These are phyloP conservation scores for Gaultheria prostrata DNA, from an alignment of 148 eudicot genomes.

Conservation along the genomic window DNA sequence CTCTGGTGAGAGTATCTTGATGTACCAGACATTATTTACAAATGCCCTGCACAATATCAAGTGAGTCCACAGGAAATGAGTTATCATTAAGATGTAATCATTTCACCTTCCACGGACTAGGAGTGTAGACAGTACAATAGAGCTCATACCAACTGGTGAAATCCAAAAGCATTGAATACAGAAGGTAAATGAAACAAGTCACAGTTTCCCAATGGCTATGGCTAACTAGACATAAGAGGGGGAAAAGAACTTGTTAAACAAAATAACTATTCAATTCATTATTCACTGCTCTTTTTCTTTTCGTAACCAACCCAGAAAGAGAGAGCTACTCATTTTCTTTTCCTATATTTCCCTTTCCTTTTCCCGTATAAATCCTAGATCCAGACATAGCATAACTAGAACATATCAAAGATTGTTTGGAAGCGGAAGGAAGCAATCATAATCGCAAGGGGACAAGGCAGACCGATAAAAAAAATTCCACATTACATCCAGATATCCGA, in stretches of 20 bases:
- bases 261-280: neutral
- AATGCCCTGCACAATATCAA: constrained; percentile 61
- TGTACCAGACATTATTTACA: constrained; percentile 93
- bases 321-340: neutral
- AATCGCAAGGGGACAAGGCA: neutral
- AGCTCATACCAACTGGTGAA: neutral
- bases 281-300: neutral
- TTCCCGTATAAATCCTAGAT: neutral
- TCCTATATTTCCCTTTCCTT: neutral
- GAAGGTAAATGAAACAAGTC: neutral
- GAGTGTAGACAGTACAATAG: neutral
- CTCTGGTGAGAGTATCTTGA: constrained; percentile 98
- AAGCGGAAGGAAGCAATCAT: neutral
- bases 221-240: neutral
- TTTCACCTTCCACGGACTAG: neutral
- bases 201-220: neutral
- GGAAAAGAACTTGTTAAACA: neutral
- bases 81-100: neutral
- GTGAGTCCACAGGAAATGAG: neutral
- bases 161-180: neutral
- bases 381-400: neutral
- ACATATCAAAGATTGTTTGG: neutral
- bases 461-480: neutral
- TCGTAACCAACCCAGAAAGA: neutral
- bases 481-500: neutral